phyloP scores from a whole-genome alignment of 768 basidiomycete genomes.

The Lactarius evosmus region DNA sequence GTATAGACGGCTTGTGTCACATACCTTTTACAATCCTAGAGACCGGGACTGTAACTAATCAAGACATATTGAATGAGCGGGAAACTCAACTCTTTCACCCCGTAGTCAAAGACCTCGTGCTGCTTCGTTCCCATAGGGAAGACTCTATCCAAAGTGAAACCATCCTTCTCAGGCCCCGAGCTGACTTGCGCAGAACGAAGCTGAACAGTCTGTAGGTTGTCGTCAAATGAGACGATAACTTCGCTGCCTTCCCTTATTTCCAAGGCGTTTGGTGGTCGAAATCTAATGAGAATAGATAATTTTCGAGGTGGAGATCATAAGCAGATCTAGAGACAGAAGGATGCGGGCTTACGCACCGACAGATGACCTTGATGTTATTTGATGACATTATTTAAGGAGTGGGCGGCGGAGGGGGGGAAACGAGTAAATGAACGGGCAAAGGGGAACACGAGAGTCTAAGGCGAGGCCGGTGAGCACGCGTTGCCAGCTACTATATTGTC shows the following conservation, averaged over 20 bases:
- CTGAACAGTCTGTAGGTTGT: conserved; percentile 78
- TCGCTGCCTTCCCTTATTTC: conserved; percentile 86
- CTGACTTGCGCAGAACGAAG: conserved; percentile 66
- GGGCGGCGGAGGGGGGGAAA: neutral
- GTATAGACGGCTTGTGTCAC: neutral
- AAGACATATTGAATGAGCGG: neutral
- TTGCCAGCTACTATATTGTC: neutral
- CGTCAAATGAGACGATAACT: conserved; percentile 85
- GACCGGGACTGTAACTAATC: conserved; percentile 14
- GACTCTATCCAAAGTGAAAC: conserved; percentile 96
- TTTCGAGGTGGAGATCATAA: conserved; percentile 9
- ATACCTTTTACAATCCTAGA: conserved; percentile 85
- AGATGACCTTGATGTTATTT: conserved; percentile 97
- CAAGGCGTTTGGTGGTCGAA: conserved; percentile 91
- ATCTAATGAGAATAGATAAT: conserved; percentile 47
- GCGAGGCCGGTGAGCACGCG: conserved; percentile 11
- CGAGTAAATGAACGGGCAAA: conserved; percentile 11
- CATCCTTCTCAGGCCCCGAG: conserved; percentile 91
- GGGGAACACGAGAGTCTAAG: conserved; percentile 6
- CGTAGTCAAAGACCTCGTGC: conserved; percentile 95
- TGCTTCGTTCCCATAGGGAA: conserved; percentile 92
- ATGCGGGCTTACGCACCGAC: conserved; percentile 66
- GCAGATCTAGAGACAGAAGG: conserved; percentile 13
- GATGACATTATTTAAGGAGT: conserved; percentile 45
- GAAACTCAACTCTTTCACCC: conserved; percentile 87